Evolutionary conservation across 352 stramenopile genomes (phyloP), one percentile per base, ranked within the genome.

Genomic region (Aphanomyces stellatus): DNA sequence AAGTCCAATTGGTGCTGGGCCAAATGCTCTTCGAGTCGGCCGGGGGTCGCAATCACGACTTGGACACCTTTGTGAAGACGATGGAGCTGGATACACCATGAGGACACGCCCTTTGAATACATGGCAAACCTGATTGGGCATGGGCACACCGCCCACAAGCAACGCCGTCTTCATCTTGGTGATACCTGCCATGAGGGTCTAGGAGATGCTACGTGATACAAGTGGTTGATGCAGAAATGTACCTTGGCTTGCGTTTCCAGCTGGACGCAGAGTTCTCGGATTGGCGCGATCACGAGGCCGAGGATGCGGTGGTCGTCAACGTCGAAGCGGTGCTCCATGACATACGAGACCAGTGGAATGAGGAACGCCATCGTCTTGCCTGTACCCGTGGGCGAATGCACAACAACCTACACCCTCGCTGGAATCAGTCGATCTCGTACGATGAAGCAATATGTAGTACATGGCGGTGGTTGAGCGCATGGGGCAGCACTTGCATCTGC

Each of bases 401-500:
- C 71, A 28, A 90, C 46, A 30, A 87, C 51, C 80, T 88, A 60
- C 25, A 43, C 53, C 11, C 60, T 19, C 33, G n/a, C n/a, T n/a
- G n/a, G n/a, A n/a, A n/a, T n/a, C n/a, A n/a, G 19, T n/a, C 11
- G 49, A 24, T 1, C 28, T 33, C 15, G 66, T 13, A 51, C 7
- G 25, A 13, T 33, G 37, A 62, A 57, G 25, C 30, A 53, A 34
- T 25, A 28, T n/a, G 65, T 62, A 70, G 53, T 75, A 88, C 76
- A 69, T 90, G 70, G 13, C 63, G 41, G 15, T 77, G 69, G 4
- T 71, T 40, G 5, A 90, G 33, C 3, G 76, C 70, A 33, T 75
- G 81, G 43, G 84, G 84, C 17, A 90, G 76, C 4, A 72, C 76
- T 61, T 90, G 82, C 84, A 90, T 92, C 64, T 92, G 84, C 51